A percentile compares a stretch with the other conserved stretches of the same genome.
phyloP scores from a whole-genome alignment of 2,329 filamentous ascomycete genomes.

The Hypoxylon sp. region DNA sequence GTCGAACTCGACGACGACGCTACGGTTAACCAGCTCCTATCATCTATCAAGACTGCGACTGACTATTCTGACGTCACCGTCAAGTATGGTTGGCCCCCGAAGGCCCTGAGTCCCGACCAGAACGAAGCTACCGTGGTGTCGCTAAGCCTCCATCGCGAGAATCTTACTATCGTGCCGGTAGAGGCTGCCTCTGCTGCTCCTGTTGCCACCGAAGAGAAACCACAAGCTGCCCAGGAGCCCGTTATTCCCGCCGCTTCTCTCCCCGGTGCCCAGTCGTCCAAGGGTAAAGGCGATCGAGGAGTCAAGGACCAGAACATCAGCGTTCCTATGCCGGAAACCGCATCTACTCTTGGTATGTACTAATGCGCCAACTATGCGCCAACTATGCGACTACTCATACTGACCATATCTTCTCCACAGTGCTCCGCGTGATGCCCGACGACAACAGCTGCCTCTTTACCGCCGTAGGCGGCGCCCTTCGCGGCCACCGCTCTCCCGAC shows the following conservation, averaged over 20 bases:
- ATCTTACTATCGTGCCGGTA: conserved; percentile 58
- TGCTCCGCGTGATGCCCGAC: conserved; percentile 93
- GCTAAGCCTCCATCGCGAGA: conserved; percentile 59
- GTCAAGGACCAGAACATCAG: conserved; percentile 54
- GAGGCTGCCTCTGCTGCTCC: conserved; percentile 42
- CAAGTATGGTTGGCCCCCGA: conserved; percentile 86
- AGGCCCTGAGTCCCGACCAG: conserved; percentile 69
- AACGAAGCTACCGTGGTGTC: conserved; percentile 57
- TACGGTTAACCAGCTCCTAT: conserved; percentile 68
- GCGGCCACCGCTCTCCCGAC: conserved; percentile 57
- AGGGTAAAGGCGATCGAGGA: conserved; percentile 21
- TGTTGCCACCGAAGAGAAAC: conserved; percentile 5
- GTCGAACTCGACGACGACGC: conserved; percentile 74
- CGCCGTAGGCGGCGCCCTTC: conserved; percentile 83
- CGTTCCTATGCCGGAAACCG: conserved; percentile 59
- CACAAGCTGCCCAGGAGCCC: conserved; percentile 4
- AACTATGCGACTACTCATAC: no score
- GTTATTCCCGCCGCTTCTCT: neutral
- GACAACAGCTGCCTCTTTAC: conserved; percentile 96
- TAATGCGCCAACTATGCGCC: no score
- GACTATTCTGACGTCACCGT: conserved; percentile 73
- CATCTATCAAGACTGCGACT: conserved; percentile 69
- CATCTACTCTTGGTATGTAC: conserved; percentile 62
- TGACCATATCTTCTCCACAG: conserved; percentile 48
- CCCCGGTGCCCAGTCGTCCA: conserved; percentile 1